Evolutionary conservation across 768 basidiomycete species (phyloP), one percentile per base, ranked within the genome.

Genomic region (Tylopilus rubrobrunneus): DNA sequence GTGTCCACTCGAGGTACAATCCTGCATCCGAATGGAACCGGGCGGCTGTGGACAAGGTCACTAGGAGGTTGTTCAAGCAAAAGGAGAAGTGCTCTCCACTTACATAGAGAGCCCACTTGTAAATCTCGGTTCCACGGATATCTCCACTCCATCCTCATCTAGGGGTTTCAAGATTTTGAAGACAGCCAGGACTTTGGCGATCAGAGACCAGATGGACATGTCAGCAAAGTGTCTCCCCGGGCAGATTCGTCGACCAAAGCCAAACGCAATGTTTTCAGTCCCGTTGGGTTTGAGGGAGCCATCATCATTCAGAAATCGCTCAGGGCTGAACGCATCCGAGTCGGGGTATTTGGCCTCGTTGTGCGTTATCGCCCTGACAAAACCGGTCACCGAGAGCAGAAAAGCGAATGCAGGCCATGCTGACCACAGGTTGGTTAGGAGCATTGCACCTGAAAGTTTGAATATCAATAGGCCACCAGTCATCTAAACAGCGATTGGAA

Each of bases 271-370:
- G 23, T 51, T 46, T 36, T 53, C 41, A 4, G 39, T 27, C 12
- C 51, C 53, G 15, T 53, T 49, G 1, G 60, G 45, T 17, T 53
- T 62, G 1, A 65, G 60, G 4, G 59, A 58, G 19, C 62, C 62
- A 9, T 64, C 62, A 0, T 51, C 45, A 29, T 74, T 67, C 8
- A 76, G 43, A 53, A 76, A 76, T 15, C 75, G 66, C 39, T 76
- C 76, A 0, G 75, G 75, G 12, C 52, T 53, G 60, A 76, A 76
- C 9, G 52, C 48, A 19, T 72, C 64, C 4, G 74, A 65, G 15
- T 69, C 56, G 0, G 71, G 67, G 55, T 71, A 75, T 61, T 69
- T 68, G 40, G 59, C 63, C 36, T 61, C 55, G 8, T 64, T 43
- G 7, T 52, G 62, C 8, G 55, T 40, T 50, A 62, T 62, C 6